Percentiles rank a stretch among this genome's conserved stretches.
Conservation (phyloP, 768 basidiomycete species). For the Lentinula guzmanii region DNA sequence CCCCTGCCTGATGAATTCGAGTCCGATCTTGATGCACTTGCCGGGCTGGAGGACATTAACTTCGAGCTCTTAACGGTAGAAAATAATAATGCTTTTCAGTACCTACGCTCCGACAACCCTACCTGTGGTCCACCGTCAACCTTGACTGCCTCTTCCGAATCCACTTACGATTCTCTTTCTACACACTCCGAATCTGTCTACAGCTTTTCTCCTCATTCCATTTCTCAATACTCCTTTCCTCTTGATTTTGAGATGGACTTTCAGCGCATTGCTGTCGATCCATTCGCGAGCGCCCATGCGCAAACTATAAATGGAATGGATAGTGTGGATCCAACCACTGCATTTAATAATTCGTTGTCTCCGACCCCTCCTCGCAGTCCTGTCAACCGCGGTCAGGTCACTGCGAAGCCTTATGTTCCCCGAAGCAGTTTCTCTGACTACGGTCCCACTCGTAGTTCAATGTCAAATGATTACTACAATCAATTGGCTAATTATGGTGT, state of each 20-base stretch:
- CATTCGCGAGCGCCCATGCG: constrained; percentile 38
- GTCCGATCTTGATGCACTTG: constrained; percentile 71
- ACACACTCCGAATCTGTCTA: constrained; percentile 66
- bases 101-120: constrained; percentile 57
- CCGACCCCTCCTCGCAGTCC: constrained; percentile 54
- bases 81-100: constrained; percentile 60
- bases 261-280: constrained; percentile 50
- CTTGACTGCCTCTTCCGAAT: constrained; percentile 76
- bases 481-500: constrained; percentile 44
- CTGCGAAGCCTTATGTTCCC: constrained; percentile 27
- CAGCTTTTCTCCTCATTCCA: constrained; percentile 50
- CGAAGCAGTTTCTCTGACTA: constrained; percentile 68
- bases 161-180: constrained; percentile 64
- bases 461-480: constrained; percentile 41
- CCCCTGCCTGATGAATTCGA: constrained; percentile 83
- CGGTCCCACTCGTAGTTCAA: constrained; percentile 42
- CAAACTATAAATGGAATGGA: constrained; percentile 15
- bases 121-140: constrained; percentile 70
- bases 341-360: constrained; percentile 51
- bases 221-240: constrained; percentile 52
- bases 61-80: constrained; percentile 60
- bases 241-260: constrained; percentile 75
- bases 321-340: constrained; percentile 37
- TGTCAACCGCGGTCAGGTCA: constrained; percentile 21
- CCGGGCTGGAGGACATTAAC: constrained; percentile 58